phyloP scores from a whole-genome alignment of 2,329 filamentous ascomycete species.

The Rasamsonia emersonii region DNA sequence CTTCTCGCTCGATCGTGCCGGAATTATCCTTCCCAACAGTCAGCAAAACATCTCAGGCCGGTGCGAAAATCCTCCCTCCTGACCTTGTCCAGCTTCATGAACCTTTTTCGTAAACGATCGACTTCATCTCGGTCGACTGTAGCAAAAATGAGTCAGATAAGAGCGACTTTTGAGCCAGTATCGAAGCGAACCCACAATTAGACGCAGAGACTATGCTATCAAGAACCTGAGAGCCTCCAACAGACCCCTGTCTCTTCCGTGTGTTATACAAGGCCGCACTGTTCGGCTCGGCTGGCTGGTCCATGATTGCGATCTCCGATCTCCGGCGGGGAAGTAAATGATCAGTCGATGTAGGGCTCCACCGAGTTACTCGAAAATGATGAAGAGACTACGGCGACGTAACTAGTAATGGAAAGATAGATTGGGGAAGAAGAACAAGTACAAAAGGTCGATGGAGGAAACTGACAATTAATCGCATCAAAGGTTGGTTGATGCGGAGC shows the following conservation, averaged over 20 bases:
- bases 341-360: too few species aligned
- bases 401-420: too few species aligned
- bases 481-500: too few species aligned
- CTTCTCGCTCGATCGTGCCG: constrained; percentile 95
- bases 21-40: constrained; percentile 99
- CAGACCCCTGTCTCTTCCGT: constrained; percentile 33
- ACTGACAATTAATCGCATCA: too few species aligned
- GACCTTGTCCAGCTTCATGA: constrained; percentile 99
- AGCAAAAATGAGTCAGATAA: constrained; percentile 2
- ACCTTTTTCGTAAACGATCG: constrained; percentile 87
- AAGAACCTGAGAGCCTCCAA: constrained; percentile 59
- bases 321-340: neutral
- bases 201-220: constrained; percentile 94
- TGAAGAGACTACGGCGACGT: too few species aligned
- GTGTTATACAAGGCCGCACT: constrained; percentile 37
- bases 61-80: too few species aligned
- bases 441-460: too few species aligned
- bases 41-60: too few species aligned
- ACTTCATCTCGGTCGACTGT: constrained; percentile 95
- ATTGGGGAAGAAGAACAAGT: too few species aligned
- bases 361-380: too few species aligned
- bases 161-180: neutral
- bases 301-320: constrained; percentile 16
- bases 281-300: constrained; percentile 28
- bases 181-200: constrained; percentile 63